Base-by-base conservation (phyloP, 345 rosid genomes). In the Corchorus capsularis region DNA sequence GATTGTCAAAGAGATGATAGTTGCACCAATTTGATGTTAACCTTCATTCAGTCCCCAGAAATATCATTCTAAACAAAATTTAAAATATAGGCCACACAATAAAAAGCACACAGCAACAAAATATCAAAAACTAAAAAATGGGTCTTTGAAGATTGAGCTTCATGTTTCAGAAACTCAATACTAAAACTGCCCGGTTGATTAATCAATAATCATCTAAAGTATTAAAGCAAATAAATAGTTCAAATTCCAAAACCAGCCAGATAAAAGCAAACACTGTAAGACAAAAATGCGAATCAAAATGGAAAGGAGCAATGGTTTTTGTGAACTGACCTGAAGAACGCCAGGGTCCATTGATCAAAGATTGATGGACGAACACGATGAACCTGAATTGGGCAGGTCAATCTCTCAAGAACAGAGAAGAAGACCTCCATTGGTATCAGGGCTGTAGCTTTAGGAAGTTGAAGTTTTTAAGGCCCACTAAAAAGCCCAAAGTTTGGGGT, bases 21-120 rank as follows among this genome's bases (percentile, higher is more conserved):
- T 68, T 68, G 14, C 71, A 49, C 71, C 35, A 22, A 69, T 27
- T 46, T 67, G 54, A 27, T 43, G 27, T 69, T 69, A 45, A 5
- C 17, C 27, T 50, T 13, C 60, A 69, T 15, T 49, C 27, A 27
- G 27, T 27, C 57, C 45, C 45, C 46, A 15, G 19, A 67, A 20
- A 19, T 19, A 20, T 65, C 6, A 3, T 14, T 13, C 3, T 7
- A 10, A 64, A 64, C 45, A 64, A 54, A 6, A 5, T 9, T 17
- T 0, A 17, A 55, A 55, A 0, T 15, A 9, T 15, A 16, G 62
- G 62, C 62, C 9, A 57, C 35, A 9, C 10, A 3, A 20, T 57
- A 20, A 8, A 57, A 20, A 57, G 27, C 9, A 57, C 14, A 39
- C 0, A 19, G 19, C 61, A n/a, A 55, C 27, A 55, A 55, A n/a